phyloP scores from a whole-genome alignment of 352 stramenopile species.

The Blastocystis sp. region DNA sequence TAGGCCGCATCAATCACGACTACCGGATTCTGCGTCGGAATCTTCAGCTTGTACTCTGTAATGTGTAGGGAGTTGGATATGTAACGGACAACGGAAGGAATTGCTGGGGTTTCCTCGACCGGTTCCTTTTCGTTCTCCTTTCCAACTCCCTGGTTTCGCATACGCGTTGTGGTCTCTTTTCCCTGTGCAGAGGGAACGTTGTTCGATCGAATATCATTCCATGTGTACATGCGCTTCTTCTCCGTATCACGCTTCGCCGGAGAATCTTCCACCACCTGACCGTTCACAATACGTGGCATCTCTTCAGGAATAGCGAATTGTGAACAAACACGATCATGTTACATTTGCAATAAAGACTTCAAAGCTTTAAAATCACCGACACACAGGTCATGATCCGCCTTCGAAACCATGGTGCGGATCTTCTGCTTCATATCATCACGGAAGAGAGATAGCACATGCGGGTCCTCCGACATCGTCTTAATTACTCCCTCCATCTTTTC shows the following conservation, averaged over 20 bases:
- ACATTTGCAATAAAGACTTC: not conserved
- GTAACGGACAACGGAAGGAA: not conserved
- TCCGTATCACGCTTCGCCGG: not conserved
- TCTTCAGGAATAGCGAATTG: not conserved
- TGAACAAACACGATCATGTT: not conserved
- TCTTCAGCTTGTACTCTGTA: not conserved
- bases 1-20: not conserved
- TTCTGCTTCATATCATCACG: not conserved
- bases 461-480: not conserved
- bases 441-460: not conserved
- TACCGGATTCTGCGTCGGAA: not conserved
- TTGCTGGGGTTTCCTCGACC: not conserved
- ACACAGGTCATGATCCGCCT: not conserved
- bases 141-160: not conserved
- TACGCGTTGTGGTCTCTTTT: not conserved
- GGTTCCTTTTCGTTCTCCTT: not conserved
- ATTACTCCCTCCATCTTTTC: not conserved
- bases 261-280: not conserved
- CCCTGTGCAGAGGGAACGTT: not conserved
- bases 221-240: not conserved
- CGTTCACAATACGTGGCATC: constrained; percentile 41
- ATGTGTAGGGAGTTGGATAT: not conserved
- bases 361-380: not conserved
- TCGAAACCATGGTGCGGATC: not conserved
- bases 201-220: not conserved